phyloP scores from a whole-genome alignment of 805 yeast species.

The Nakazawaea pomicola region DNA sequence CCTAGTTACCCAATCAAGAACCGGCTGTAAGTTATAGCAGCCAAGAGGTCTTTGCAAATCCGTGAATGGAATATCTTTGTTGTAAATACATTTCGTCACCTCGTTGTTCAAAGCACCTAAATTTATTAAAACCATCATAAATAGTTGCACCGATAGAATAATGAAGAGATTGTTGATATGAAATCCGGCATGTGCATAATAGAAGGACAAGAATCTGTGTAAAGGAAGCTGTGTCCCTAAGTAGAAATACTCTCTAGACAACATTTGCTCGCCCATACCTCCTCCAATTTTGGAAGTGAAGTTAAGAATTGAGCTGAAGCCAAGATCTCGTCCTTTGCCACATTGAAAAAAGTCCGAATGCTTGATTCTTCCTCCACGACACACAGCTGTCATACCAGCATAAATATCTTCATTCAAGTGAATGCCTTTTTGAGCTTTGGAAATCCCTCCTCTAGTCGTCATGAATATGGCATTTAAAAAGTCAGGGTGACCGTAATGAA shows the following conservation, averaged over 20 bases:
- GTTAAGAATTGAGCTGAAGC: constrained; percentile 86
- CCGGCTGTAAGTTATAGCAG: constrained; percentile 81
- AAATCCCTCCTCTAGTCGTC: constrained; percentile 94
- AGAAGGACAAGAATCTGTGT: constrained; percentile 86
- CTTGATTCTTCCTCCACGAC: constrained; percentile 90
- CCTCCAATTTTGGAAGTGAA: constrained; percentile 96
- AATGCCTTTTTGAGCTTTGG: constrained; percentile 90
- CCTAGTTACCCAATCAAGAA: constrained; percentile 83
- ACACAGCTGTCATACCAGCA: constrained; percentile 88
- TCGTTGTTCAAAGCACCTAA: constrained; percentile 77
- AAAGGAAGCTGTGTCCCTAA: constrained; percentile 86
- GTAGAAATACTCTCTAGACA: constrained; percentile 88
- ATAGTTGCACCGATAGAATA: constrained; percentile 79
- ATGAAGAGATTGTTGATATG: constrained; percentile 89
- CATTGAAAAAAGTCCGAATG: constrained; percentile 96
- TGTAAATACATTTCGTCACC: constrained; percentile 60
- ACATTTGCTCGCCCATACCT: constrained; percentile 96
- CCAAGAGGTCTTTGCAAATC: constrained; percentile 75
- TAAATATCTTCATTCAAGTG: constrained; percentile 93
- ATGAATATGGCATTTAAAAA: constrained; percentile 84
- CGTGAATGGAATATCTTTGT: constrained; percentile 63
- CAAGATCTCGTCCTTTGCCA: constrained; percentile 94
- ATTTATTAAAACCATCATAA: constrained; percentile 74
- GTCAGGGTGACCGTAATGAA: constrained; percentile 97
- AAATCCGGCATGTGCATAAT: constrained; percentile 96